These are phyloP conservation scores for Cucurbita maxima DNA, from an alignment of 306 rosid genomes.

Conservation along the genomic window DNA sequence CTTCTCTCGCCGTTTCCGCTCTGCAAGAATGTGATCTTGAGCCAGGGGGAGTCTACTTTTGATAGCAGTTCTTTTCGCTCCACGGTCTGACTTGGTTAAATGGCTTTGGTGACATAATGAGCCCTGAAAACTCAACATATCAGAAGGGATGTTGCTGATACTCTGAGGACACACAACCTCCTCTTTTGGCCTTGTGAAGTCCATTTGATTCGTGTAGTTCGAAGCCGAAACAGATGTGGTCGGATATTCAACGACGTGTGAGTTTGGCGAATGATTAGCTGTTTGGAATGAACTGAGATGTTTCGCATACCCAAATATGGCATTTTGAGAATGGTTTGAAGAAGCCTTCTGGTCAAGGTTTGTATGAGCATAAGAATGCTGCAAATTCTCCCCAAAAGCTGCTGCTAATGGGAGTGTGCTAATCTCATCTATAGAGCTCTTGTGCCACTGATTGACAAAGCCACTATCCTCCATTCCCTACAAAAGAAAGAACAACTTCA, in stretches of 20 bases:
- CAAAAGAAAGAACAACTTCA: not conserved
- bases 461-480: constrained; percentile 61
- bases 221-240: constrained; percentile 36
- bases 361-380: constrained; percentile 25
- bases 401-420: constrained; percentile 29
- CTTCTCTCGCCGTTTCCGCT: constrained; percentile 79
- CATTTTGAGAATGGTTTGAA: constrained; percentile 20
- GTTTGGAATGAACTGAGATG: constrained; percentile 23
- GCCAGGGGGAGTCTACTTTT: constrained; percentile 39
- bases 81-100: constrained; percentile 4
- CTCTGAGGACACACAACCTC: constrained; percentile 28
- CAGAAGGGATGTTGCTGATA: constrained; percentile 21
- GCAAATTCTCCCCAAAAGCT: constrained; percentile 49
- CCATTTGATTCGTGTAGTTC: constrained; percentile 33
- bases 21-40: constrained; percentile 77
- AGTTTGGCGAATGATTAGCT: constrained; percentile 18
- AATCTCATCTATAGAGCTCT: constrained; percentile 37
- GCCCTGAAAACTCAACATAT: constrained; percentile 33
- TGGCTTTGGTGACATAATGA: constrained; percentile 24
- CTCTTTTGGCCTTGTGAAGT: constrained; percentile 43
- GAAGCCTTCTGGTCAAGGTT: constrained; percentile 27
- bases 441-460: constrained; percentile 47
- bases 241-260: constrained; percentile 27
- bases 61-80: constrained; percentile 21
- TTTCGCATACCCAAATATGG: constrained; percentile 31